Conservation (phyloP, 257 asterid genomes). For the Salvia rosmarinus region DNA sequence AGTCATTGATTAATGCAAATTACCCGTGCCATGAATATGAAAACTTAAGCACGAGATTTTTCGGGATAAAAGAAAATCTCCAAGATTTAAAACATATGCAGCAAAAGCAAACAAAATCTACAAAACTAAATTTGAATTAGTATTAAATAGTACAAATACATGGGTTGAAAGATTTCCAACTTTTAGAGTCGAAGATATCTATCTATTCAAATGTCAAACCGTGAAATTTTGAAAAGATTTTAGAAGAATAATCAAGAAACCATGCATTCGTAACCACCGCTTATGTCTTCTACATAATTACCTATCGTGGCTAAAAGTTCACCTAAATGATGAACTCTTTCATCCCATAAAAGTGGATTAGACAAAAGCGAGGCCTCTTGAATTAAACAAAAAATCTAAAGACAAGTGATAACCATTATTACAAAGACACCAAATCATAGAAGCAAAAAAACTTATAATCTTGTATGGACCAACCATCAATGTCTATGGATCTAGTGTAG, state of each 20-base stretch:
- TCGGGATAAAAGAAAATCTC: constrained; percentile 4
- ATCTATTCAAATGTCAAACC: constrained; percentile 2
- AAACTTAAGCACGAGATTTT: background rate
- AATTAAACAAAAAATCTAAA: constrained; percentile 11
- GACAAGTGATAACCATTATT: background rate
- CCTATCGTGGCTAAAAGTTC: too few relatives aligned
- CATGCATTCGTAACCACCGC: too few relatives aligned
- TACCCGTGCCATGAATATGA: background rate
- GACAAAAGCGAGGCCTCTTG: background rate
- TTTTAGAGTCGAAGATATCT: constrained; percentile 8
- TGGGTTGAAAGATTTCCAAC: constrained; percentile 15
- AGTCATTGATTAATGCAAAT: constrained; percentile 5
- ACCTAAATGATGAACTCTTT: constrained; percentile 19
- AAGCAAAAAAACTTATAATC: too few relatives aligned
- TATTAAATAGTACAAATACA: too few relatives aligned
- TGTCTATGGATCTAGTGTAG: too few relatives aligned
- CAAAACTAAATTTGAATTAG: background rate
- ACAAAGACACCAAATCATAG: too few relatives aligned
- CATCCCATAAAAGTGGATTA: constrained; percentile 18
- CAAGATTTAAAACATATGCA: background rate
- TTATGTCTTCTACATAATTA: too few relatives aligned
- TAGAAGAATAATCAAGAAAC: too few relatives aligned
- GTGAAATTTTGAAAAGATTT: background rate
- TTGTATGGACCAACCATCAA: too few relatives aligned
- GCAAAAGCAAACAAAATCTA: background rate